Percentiles rank a stretch among this genome's conserved stretches.
phyloP scores from a whole-genome alignment of 805 yeast species.

The Candida cerambycidarum region DNA sequence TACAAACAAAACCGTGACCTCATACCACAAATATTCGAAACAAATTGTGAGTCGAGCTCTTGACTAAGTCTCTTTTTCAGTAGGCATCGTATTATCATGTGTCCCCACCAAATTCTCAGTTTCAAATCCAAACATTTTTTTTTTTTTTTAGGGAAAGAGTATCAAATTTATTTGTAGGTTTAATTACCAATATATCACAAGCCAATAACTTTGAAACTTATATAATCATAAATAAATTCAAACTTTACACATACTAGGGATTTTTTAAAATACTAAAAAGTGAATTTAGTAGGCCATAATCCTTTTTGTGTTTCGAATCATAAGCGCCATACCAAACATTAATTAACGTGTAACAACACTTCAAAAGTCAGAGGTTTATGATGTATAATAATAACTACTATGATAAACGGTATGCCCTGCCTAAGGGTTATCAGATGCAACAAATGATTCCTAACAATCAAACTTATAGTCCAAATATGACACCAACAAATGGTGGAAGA shows the following conservation, averaged over 20 bases:
- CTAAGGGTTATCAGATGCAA: not conserved
- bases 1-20: no score
- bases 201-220: not conserved
- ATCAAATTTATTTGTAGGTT: not conserved
- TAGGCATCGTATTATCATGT: not conserved
- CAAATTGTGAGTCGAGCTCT: no score
- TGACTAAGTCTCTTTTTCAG: not conserved
- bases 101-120: slow-evolving; percentile 6
- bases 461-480: not conserved
- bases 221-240: not conserved
- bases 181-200: not conserved
- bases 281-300: not conserved
- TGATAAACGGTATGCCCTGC: slow-evolving; percentile 6
- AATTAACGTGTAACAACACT: not conserved
- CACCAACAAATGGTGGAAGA: not conserved
- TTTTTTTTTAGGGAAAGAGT: slow-evolving; percentile 5
- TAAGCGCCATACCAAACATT: not conserved
- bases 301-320: not conserved
- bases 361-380: not conserved
- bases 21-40: no score
- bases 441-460: slow-evolving; percentile 1
- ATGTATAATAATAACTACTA: slow-evolving; percentile 6
- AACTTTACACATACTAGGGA: not conserved
- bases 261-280: not conserved
- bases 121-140: slow-evolving; percentile 4